Conservation (phyloP, 768 basidiomycete genomes). For the Macrolepiota dolichaula region DNA sequence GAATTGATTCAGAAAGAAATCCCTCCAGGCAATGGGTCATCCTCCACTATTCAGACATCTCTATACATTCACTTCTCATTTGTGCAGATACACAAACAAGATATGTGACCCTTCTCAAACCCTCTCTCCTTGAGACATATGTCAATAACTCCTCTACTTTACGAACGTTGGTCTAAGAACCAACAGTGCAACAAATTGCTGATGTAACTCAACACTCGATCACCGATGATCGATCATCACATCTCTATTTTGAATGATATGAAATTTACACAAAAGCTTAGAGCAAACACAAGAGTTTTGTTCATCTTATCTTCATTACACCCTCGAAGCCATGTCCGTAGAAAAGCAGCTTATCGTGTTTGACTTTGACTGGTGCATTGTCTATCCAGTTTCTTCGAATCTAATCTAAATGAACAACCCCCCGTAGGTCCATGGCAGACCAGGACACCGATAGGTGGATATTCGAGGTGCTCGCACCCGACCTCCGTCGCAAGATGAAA, state of each 20-base stretch:
- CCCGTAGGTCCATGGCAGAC: conserved; percentile 79
- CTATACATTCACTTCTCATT: too few relatives aligned
- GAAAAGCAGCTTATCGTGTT: conserved; percentile 79
- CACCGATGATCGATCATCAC: background rate
- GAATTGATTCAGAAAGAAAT: too few relatives aligned
- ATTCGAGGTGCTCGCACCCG: conserved; percentile 82
- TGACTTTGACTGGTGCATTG: conserved; percentile 90
- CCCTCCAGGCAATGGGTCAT: too few relatives aligned
- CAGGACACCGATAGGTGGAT: conserved; percentile 97
- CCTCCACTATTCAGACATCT: too few relatives aligned
- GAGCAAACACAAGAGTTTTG: background rate
- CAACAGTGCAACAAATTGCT: background rate
- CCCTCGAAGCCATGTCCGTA: conserved; percentile 14
- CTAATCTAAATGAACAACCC: background rate
- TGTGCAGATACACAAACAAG: too few relatives aligned
- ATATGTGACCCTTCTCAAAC: too few relatives aligned
- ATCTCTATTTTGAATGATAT: conserved; percentile 2
- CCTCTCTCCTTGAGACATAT: too few relatives aligned
- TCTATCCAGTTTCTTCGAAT: too few relatives aligned
- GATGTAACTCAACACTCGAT: background rate
- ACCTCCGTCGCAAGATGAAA: conserved; percentile 81
- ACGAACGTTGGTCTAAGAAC: too few relatives aligned
- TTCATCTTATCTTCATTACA: background rate
- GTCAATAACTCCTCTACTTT: too few relatives aligned
- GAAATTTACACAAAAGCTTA: conserved; percentile 8